A percentile compares a stretch with the other conserved stretches of the same genome.
phyloP scores from a whole-genome alignment of 805 yeast species.

The Pichia membranifaciens region DNA sequence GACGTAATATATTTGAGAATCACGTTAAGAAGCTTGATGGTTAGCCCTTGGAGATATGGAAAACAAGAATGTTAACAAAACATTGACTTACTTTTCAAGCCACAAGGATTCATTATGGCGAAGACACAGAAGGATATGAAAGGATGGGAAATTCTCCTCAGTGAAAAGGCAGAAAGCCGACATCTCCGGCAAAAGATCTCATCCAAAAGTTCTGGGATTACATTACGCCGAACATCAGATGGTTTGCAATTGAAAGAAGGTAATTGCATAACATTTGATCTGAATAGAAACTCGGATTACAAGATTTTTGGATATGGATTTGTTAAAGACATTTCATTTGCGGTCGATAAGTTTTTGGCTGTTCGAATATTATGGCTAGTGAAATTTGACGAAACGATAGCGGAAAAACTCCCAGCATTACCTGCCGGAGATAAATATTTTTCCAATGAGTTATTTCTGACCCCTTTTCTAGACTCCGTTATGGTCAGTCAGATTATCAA shows the following conservation, averaged over 20 bases:
- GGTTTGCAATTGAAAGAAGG: slow-evolving; percentile 47
- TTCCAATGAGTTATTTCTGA: slow-evolving; percentile 47
- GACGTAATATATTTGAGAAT: too few relatives aligned
- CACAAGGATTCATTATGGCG: slow-evolving; percentile 30
- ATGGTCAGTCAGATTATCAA: slow-evolving; percentile 37
- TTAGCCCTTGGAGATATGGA: too few relatives aligned
- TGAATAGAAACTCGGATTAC: slow-evolving; percentile 17
- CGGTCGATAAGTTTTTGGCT: slow-evolving; percentile 43
- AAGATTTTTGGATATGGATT: slow-evolving; percentile 36
- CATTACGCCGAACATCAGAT: slow-evolving; percentile 40
- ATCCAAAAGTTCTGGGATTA: slow-evolving; percentile 16
- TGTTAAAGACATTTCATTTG: slow-evolving; percentile 46
- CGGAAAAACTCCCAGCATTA: slow-evolving; percentile 20
- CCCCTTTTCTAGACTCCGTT: slow-evolving; percentile 44
- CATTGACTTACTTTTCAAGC: too few relatives aligned
- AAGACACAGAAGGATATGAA: slow-evolving; percentile 22
- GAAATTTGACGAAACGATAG: slow-evolving; percentile 32
- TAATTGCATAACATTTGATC: slow-evolving; percentile 39
- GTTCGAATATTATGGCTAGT: slow-evolving; percentile 44
- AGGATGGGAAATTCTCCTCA: slow-evolving; percentile 34
- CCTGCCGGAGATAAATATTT: slow-evolving; percentile 21
- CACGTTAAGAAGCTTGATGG: too few relatives aligned
- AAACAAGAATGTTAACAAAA: too few relatives aligned
- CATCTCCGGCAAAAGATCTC: slow-evolving; percentile 11
- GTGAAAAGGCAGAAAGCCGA: slow-evolving; percentile 20